These are phyloP conservation scores for Wallacemonas sp. DNA, from an alignment of 208 protist genomes.

Conservation along the genomic window DNA sequence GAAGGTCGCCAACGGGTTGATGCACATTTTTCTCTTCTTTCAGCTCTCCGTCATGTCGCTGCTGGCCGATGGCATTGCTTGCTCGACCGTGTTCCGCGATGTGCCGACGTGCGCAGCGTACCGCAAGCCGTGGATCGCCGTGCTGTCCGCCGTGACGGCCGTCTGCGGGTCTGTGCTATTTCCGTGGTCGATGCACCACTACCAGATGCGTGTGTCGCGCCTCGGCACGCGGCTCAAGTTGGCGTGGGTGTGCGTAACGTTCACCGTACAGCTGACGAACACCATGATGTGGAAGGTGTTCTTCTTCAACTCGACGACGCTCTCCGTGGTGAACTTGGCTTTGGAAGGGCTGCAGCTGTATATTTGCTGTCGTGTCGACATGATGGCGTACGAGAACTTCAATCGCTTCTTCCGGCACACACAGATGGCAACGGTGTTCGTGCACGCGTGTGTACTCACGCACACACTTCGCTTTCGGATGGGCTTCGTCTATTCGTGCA, in stretches of 20 bases:
- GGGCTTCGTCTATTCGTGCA: slow-evolving; percentile 43
- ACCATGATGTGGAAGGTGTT: slow-evolving; percentile 75
- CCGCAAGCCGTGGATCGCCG: slow-evolving; percentile 16
- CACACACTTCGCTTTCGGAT: slow-evolving; percentile 40
- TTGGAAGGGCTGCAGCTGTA: slow-evolving; percentile 36
- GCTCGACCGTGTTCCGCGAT: slow-evolving; percentile 55
- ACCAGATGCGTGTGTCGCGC: slow-evolving; percentile 37
- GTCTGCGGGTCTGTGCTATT: slow-evolving; percentile 32
- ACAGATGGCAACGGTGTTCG: slow-evolving; percentile 24
- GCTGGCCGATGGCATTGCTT: slow-evolving; percentile 59
- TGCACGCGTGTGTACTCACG: slow-evolving; percentile 27
- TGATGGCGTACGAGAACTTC: slow-evolving; percentile 64
- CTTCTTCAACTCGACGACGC: slow-evolving; percentile 43
- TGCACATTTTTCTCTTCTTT: slow-evolving; percentile 45
- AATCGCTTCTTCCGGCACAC: slow-evolving; percentile 46
- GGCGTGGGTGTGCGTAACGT: slow-evolving; percentile 36
- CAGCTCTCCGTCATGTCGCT: slow-evolving; percentile 36
- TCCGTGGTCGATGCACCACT: slow-evolving; percentile 33
- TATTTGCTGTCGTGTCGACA: slow-evolving; percentile 18
- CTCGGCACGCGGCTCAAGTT: slow-evolving; percentile 45
- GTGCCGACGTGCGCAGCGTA: slow-evolving; percentile 43
- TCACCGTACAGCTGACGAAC: slow-evolving; percentile 32
- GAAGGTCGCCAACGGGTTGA: slow-evolving; percentile 29
- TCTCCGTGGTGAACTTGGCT: slow-evolving; percentile 33
- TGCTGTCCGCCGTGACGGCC: slow-evolving; percentile 29